Percentiles rank a stretch among this genome's conserved stretches.
Evolutionary conservation across 176 grass and related monocot species (phyloP).

Genomic region (Secale cereale): DNA sequence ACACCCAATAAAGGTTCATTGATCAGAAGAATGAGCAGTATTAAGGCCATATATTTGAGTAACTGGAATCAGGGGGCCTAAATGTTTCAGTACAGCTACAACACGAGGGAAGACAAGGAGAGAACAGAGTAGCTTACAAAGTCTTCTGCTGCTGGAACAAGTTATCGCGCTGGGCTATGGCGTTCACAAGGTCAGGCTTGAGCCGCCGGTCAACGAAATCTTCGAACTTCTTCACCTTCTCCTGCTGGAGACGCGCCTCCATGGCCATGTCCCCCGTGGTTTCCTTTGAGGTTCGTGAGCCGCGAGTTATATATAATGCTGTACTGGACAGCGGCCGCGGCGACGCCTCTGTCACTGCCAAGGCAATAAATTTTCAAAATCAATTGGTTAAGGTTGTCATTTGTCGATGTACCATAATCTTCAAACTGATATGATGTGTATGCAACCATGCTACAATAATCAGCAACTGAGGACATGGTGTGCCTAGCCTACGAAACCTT

Average conservation of each 20-base stretch:
- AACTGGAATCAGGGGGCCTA: neutral
- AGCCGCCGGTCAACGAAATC: conserved; percentile 68
- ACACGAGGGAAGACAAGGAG: neutral
- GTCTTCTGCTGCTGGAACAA: conserved; percentile 81
- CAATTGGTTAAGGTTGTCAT: neutral
- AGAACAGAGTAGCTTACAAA: conserved; percentile 54
- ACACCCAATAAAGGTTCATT: neutral
- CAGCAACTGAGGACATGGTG: neutral
- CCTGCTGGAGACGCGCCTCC: conserved; percentile 35
- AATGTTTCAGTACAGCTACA: neutral
- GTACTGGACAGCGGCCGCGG: neutral
- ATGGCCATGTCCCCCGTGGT: neutral
- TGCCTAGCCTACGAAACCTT: too few species aligned
- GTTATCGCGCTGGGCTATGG: conserved; percentile 63
- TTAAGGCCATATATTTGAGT: neutral
- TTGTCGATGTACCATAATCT: neutral
- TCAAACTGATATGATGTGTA: neutral
- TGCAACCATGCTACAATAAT: neutral
- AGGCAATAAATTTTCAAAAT: neutral
- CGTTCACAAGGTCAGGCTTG: conserved; percentile 75
- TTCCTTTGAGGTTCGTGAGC: neutral
- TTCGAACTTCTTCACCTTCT: conserved; percentile 78
- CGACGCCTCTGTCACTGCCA: neutral
- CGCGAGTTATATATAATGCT: neutral
- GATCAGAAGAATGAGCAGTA: neutral